Percentiles rank a stretch among this genome's conserved stretches.
phyloP scores from a whole-genome alignment of 257 asterid species.

The Rhazya stricta region DNA sequence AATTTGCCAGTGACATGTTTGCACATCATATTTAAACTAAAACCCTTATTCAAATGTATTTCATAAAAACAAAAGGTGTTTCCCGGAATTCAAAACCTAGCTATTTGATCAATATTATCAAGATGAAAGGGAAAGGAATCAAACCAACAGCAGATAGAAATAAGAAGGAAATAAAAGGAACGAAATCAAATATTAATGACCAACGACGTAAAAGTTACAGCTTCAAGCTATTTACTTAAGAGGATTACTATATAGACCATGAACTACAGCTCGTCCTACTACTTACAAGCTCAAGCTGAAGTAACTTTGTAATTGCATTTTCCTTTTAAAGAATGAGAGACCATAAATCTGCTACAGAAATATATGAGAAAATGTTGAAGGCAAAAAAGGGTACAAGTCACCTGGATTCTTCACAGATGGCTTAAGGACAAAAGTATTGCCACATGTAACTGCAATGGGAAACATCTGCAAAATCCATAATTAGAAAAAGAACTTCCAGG shows the following conservation, averaged over 20 bases:
- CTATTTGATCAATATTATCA: neutral
- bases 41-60: neutral
- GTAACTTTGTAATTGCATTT: neutral
- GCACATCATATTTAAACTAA: neutral
- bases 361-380: neutral
- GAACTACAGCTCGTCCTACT: neutral
- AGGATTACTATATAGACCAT: neutral
- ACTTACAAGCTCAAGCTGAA: neutral
- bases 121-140: neutral
- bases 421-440: constrained; percentile 44
- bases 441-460: constrained; percentile 48
- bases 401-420: constrained; percentile 45
- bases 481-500: constrained; percentile 1
- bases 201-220: neutral
- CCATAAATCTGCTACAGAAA: neutral
- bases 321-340: neutral
- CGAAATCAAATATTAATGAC: too few species aligned
- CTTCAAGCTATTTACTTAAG: neutral
- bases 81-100: neutral
- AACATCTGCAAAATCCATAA: constrained; percentile 35
- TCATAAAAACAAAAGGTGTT: neutral
- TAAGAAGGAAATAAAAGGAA: neutral
- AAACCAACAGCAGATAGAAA: too few species aligned
- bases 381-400: constrained; percentile 9
- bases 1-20: too few species aligned